phyloP scores from a whole-genome alignment of 305 asterid genomes.

The Petunia hybrid region DNA sequence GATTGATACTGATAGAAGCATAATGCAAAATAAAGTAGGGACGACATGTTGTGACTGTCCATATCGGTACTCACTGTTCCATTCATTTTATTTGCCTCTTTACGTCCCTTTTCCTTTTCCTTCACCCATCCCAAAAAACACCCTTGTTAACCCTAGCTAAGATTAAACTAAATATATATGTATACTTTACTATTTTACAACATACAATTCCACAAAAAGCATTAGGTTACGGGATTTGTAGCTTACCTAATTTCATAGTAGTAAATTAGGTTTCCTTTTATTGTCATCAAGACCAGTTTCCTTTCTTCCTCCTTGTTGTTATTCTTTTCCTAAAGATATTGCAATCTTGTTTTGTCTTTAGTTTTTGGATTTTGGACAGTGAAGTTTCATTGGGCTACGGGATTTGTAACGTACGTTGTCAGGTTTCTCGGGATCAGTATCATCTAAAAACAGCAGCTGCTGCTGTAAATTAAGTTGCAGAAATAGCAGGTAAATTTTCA shows the following conservation, averaged over 20 bases:
- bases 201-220: constrained; percentile 2
- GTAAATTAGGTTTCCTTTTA: neutral
- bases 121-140: neutral
- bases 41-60: constrained; percentile 24
- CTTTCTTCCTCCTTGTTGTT: too few species aligned
- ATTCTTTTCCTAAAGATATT: constrained; percentile 26
- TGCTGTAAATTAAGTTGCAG: constrained; percentile 30
- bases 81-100: constrained; percentile 40
- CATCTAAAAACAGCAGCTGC: constrained; percentile 7
- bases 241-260: constrained; percentile 30
- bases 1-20: neutral
- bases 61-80: constrained; percentile 44
- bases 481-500: constrained; percentile 31
- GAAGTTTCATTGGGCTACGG: constrained; percentile 39
- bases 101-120: neutral
- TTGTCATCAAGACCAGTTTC: neutral
- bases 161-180: too few species aligned
- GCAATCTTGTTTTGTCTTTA: constrained; percentile 30
- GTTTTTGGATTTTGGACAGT: constrained; percentile 40
- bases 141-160: constrained; percentile 23
- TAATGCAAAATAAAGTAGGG: constrained; percentile 6
- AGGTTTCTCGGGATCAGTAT: constrained; percentile 52
- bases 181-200: constrained; percentile 4
- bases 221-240: constrained; percentile 33
- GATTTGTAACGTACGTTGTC: constrained; percentile 37